These are phyloP conservation scores for Tricholoma terreum DNA, from an alignment of 768 basidiomycete species.

Conservation along the genomic window DNA sequence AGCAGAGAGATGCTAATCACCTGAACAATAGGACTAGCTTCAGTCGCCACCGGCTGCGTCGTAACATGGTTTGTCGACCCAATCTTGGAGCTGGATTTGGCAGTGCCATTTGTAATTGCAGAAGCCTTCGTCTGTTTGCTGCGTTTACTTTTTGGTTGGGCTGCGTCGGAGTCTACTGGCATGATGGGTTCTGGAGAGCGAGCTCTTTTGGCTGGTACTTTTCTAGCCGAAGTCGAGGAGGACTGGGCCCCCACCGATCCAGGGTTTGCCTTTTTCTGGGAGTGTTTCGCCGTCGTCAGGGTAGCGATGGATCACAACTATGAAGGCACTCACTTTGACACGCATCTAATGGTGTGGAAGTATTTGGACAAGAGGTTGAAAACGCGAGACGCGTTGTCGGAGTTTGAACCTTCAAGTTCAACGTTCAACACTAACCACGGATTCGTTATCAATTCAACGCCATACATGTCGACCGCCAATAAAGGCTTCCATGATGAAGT, in stretches of 20 bases:
- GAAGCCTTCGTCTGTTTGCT: not conserved
- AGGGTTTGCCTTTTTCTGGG: not conserved
- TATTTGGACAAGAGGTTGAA: not conserved
- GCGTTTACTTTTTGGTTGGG: not conserved
- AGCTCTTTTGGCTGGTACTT: not conserved
- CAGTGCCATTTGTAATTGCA: not conserved
- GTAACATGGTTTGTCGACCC: not conserved
- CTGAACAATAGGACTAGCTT: not conserved
- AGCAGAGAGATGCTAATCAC: no score
- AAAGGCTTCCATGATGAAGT: no score
- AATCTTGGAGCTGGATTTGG: not conserved
- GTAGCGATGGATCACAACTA: not conserved
- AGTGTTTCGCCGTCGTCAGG: not conserved
- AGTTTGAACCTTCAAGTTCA: no score
- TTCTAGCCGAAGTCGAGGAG: not conserved
- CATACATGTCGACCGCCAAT: no score
- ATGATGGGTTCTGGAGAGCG: not conserved
- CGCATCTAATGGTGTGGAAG: not conserved
- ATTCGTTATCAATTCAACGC: no score
- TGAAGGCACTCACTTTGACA: not conserved
- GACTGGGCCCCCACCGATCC: not conserved
- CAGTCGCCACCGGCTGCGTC: not conserved
- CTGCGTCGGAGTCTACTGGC: not conserved
- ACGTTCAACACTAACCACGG: no score
- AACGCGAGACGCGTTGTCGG: no score